A percentile compares a stretch with the other conserved stretches of the same genome.
Evolutionary conservation across 768 basidiomycete genomes (phyloP).

Genomic region (Trametes villosa): DNA sequence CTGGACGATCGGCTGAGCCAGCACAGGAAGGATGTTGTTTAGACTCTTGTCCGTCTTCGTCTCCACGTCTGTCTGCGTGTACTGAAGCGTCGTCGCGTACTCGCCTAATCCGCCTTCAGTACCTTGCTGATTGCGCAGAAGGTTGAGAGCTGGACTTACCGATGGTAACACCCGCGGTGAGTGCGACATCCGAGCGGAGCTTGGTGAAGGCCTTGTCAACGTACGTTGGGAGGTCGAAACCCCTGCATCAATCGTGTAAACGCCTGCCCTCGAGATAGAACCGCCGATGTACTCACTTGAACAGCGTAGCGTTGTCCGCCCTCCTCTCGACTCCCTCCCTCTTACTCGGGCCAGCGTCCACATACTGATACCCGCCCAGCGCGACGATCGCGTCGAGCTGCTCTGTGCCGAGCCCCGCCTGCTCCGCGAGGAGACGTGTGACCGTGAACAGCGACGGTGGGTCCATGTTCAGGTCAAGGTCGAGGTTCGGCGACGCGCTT

Average conservation of each 20-base stretch:
- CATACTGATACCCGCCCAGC: constrained; percentile 69
- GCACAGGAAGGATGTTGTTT: constrained; percentile 65
- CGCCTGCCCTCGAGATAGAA: neutral
- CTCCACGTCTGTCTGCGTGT: constrained; percentile 58
- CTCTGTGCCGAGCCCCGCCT: constrained; percentile 60
- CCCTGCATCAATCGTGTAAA: constrained; percentile 37
- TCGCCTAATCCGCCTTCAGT: constrained; percentile 46
- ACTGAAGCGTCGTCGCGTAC: constrained; percentile 65
- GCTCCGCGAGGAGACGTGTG: constrained; percentile 65
- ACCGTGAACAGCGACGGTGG: constrained; percentile 71
- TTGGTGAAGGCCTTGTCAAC: constrained; percentile 69
- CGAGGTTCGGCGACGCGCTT: constrained; percentile 59
- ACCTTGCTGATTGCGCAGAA: neutral
- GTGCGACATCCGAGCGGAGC: constrained; percentile 61
- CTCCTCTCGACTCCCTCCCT: constrained; percentile 37
- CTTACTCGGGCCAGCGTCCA: constrained; percentile 29
- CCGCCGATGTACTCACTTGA: constrained; percentile 46
- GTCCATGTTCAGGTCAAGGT: constrained; percentile 70
- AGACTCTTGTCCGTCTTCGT: constrained; percentile 65
- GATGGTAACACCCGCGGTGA: constrained; percentile 60
- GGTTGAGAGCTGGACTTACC: constrained; percentile 41
- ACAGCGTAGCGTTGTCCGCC: constrained; percentile 44
- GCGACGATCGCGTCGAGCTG: constrained; percentile 70
- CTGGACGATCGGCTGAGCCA: constrained; percentile 78
- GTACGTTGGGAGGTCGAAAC: constrained; percentile 65